A percentile compares a stretch with the other conserved stretches of the same genome.
phyloP scores from a whole-genome alignment of 2,329 filamentous ascomycete genomes.

The Plenodomus lindquistii region DNA sequence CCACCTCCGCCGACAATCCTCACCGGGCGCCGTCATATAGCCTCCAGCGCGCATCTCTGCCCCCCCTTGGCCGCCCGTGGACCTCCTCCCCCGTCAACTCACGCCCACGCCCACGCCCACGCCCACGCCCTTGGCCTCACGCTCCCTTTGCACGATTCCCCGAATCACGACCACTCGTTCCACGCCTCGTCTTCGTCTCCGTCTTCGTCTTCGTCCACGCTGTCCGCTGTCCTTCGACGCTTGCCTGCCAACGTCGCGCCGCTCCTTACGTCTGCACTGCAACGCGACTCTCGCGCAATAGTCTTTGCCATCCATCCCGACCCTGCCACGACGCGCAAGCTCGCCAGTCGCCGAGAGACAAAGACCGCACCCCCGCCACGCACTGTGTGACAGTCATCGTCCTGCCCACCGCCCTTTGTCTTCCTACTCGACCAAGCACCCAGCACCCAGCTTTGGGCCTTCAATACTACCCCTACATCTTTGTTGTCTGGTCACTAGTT shows the following conservation, averaged over 20 bases:
- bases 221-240: constrained; percentile 21
- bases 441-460: constrained; percentile 2
- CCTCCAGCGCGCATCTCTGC: constrained; percentile 31
- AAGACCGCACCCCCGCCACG: constrained; percentile 18
- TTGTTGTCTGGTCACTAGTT: constrained; percentile 20
- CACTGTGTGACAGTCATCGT: constrained; percentile 3
- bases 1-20: constrained; percentile 40
- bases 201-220: constrained; percentile 13
- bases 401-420: constrained; percentile 7
- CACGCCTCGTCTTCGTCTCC: constrained; percentile 12
- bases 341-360: constrained; percentile 27
- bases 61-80: constrained; percentile 39
- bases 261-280: constrained; percentile 28
- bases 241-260: constrained; percentile 23
- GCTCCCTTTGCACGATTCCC: constrained; percentile 43
- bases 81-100: constrained; percentile 18
- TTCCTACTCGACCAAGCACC: constrained; percentile 6
- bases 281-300: constrained; percentile 6
- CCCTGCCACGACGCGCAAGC: constrained; percentile 26
- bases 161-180: constrained; percentile 42
- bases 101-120: constrained; percentile 10
- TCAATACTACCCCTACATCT: constrained; percentile 3
- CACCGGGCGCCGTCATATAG: constrained; percentile 36
- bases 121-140: constrained; percentile 34
- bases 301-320: constrained; percentile 8